Percentiles rank a stretch among this genome's conserved stretches.
phyloP scores from a whole-genome alignment of 2,329 filamentous ascomycete species.

The Verticillium tricorpus region DNA sequence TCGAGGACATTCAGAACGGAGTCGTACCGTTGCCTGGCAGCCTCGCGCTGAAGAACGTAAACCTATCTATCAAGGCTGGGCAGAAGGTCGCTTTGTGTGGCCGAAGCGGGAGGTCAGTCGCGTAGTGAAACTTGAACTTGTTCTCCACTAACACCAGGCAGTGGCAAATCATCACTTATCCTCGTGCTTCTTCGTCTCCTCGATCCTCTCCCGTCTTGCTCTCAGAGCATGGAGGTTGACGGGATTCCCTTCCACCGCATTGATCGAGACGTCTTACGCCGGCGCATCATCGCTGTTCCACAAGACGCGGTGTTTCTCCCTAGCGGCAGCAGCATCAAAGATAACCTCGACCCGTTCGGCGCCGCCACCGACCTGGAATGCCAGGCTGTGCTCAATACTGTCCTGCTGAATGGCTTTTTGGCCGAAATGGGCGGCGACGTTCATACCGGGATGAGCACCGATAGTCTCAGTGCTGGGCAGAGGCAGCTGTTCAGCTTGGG shows the following conservation, averaged over 20 bases:
- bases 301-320: conserved; percentile 44
- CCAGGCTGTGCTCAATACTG: conserved; percentile 18
- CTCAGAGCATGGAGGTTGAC: conserved; percentile 31
- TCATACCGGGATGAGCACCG: conserved; percentile 29
- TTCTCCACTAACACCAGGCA: background rate
- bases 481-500: conserved; percentile 57
- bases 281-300: conserved; percentile 38
- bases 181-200: conserved; percentile 27
- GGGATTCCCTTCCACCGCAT: conserved; percentile 26
- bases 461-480: conserved; percentile 49
- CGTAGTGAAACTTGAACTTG: background rate
- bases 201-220: conserved; percentile 19
- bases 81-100: conserved; percentile 19
- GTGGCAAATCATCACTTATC: conserved; percentile 31
- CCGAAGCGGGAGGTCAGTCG: conserved; percentile 15
- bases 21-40: background rate
- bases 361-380: conserved; percentile 20
- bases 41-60: conserved; percentile 9
- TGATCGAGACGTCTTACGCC: conserved; percentile 31
- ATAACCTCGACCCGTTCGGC: conserved; percentile 31
- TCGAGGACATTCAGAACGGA: background rate
- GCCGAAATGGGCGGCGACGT: conserved; percentile 18
- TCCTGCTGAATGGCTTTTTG: conserved; percentile 23
- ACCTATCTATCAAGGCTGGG: conserved; percentile 7
- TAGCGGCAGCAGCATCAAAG: conserved; percentile 26